A percentile compares a stretch with the other conserved stretches of the same genome.
Conservation (phyloP, 352 stramenopile species). For the Lagenidium sp. region DNA sequence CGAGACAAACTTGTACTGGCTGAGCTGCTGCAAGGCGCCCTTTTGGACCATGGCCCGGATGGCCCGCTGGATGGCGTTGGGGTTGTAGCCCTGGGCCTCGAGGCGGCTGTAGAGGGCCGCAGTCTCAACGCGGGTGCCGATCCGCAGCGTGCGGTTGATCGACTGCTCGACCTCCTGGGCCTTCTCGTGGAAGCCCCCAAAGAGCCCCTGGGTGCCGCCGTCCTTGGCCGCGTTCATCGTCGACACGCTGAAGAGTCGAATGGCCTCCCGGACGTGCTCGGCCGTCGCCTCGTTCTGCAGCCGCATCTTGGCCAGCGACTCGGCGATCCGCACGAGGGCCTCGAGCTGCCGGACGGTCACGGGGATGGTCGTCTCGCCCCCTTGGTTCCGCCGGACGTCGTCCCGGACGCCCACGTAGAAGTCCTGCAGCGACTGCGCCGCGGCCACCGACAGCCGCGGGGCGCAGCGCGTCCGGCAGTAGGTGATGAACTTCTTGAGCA, state of each 20-base stretch:
- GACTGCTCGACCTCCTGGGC: constrained; percentile 75
- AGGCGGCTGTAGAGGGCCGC: constrained; percentile 74
- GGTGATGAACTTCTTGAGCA: constrained; percentile 98
- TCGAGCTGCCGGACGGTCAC: constrained; percentile 99
- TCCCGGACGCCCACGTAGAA: constrained; percentile 98
- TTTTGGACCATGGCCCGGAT: constrained; percentile 86
- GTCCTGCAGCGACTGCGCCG: constrained; percentile 91
- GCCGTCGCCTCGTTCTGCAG: constrained; percentile 77
- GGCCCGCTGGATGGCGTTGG: constrained; percentile 78
- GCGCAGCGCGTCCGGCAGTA: constrained; percentile 95
- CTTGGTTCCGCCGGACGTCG: constrained; percentile 86
- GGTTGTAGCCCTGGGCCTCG: constrained; percentile 74
- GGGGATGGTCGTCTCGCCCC: constrained; percentile 83
- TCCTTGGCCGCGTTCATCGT: constrained; percentile 96
- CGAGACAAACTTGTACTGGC: constrained; percentile 84
- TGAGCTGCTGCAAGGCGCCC: constrained; percentile 62
- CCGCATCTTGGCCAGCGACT: constrained; percentile 98
- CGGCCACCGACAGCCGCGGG: constrained; percentile 87
- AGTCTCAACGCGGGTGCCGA: constrained; percentile 72
- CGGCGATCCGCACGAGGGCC: constrained; percentile 95
- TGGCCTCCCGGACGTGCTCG: constrained; percentile 94
- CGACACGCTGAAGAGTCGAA: constrained; percentile 97
- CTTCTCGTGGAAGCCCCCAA: constrained; percentile 76
- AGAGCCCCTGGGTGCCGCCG: constrained; percentile 78
- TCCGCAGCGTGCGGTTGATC: constrained; percentile 76